A percentile compares a stretch with the other conserved stretches of the same genome.
phyloP scores from a whole-genome alignment of 805 yeast genomes.

The Jamesozyma piceae region DNA sequence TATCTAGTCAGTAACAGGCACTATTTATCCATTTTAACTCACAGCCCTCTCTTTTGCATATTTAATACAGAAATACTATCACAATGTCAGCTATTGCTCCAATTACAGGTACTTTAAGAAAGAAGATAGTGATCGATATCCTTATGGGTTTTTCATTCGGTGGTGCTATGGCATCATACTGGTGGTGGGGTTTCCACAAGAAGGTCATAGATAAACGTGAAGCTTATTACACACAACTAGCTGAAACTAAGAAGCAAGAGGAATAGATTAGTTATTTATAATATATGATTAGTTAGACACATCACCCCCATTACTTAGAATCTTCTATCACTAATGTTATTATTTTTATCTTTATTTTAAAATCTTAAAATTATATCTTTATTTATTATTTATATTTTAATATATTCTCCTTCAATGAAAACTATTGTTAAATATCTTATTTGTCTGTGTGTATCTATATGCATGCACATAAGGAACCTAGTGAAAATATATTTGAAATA shows the following conservation, averaged over 20 bases:
- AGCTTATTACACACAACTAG: slow-evolving; percentile 69
- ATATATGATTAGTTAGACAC: too few relatives aligned
- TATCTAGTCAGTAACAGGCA: too few relatives aligned
- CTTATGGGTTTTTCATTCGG: slow-evolving; percentile 59
- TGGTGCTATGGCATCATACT: slow-evolving; percentile 53
- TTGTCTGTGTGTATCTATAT: too few relatives aligned
- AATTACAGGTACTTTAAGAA: slow-evolving; percentile 74
- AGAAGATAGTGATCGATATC: slow-evolving; percentile 73
- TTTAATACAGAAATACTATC: not conserved
- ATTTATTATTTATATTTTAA: not conserved
- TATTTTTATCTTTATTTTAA: not conserved
- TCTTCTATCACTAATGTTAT: not conserved
- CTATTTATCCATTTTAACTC: not conserved
- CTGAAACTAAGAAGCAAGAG: slow-evolving; percentile 52
- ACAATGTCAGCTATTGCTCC: slow-evolving; percentile 62
- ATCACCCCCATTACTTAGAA: not conserved
- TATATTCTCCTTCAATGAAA: not conserved
- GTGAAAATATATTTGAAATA: too few relatives aligned
- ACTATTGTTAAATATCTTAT: too few relatives aligned
- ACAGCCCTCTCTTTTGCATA: not conserved
- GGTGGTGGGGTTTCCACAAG: slow-evolving; percentile 86
- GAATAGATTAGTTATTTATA: slow-evolving; percentile 4
- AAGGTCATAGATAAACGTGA: slow-evolving; percentile 67
- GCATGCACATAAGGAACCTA: too few relatives aligned
- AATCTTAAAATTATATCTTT: too few relatives aligned